These are phyloP conservation scores for Alternaria infectoria DNA, from an alignment of 2,329 filamentous ascomycete genomes.

Conservation along the genomic window DNA sequence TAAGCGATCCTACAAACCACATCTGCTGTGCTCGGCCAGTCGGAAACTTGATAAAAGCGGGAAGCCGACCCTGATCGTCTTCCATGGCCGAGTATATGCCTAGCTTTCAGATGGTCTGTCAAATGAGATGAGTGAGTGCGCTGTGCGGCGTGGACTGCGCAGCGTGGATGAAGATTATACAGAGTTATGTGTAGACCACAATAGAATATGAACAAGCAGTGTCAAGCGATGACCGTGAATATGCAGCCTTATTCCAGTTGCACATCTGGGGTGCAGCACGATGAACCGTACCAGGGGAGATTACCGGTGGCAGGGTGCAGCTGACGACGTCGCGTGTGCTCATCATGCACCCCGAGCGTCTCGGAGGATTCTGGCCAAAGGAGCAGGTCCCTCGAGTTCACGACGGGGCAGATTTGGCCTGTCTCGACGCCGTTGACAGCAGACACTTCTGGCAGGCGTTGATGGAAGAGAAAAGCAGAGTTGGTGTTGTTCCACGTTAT, in stretches of 20 bases:
- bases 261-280: constrained; percentile 8
- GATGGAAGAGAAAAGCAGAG: not conserved
- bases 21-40: constrained; percentile 35
- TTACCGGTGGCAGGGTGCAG: constrained; percentile 25
- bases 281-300: constrained; percentile 8
- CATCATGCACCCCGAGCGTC: constrained; percentile 9
- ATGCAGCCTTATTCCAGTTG: constrained; percentile 12
- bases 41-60: constrained; percentile 33
- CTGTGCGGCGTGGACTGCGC: constrained; percentile 28
- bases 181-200: not conserved
- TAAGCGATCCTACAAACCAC: constrained; percentile 35
- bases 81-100: constrained; percentile 14
- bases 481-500: constrained; percentile 8
- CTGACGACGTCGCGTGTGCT: constrained; percentile 17
- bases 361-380: not conserved
- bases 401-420: not conserved
- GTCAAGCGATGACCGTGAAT: not conserved
- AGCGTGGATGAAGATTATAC: not conserved
- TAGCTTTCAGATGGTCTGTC: constrained; percentile 5
- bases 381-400: constrained; percentile 2
- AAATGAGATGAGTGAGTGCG: constrained; percentile 27
- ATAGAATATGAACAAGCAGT: constrained; percentile 14
- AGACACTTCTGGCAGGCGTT: not conserved
- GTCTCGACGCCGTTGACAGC: not conserved
- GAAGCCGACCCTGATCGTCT: constrained; percentile 27